Percentiles rank a stretch among this genome's conserved stretches.
Conservation (phyloP, 352 stramenopile species). For the Globisporangium paroecandrum region DNA sequence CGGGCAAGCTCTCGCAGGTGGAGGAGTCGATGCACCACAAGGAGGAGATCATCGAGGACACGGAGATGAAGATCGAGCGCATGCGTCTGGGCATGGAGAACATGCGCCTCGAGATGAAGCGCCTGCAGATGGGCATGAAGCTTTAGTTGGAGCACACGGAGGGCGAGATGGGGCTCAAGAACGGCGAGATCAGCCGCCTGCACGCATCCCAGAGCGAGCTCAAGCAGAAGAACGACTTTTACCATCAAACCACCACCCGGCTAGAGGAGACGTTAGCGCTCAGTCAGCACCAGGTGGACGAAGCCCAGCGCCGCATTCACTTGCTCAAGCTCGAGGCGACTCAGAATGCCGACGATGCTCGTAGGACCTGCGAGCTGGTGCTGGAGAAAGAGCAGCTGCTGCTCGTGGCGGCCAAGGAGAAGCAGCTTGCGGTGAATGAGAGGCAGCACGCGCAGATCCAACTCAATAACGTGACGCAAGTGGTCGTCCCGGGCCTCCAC, state of each 20-base stretch:
- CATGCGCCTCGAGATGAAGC: slow-evolving; percentile 61
- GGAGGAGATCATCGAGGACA: slow-evolving; percentile 56
- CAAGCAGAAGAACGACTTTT: slow-evolving; percentile 55
- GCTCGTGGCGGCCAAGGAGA: slow-evolving; percentile 28
- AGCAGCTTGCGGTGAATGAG: slow-evolving; percentile 29
- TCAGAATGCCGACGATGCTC: slow-evolving; percentile 36
- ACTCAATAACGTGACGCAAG: slow-evolving; percentile 34
- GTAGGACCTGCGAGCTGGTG: slow-evolving; percentile 29
- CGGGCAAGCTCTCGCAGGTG: slow-evolving; percentile 43
- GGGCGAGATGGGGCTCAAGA: slow-evolving; percentile 68
- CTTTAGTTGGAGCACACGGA: slow-evolving; percentile 63
- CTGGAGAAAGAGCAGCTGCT: slow-evolving; percentile 38
- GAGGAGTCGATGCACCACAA: slow-evolving; percentile 68
- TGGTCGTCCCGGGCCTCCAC: slow-evolving; percentile 24
- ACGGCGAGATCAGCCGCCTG: slow-evolving; percentile 60
- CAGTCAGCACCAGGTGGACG: slow-evolving; percentile 42
- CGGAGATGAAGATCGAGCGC: slow-evolving; percentile 60
- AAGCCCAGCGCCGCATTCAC: slow-evolving; percentile 43
- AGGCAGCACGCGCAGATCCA: slow-evolving; percentile 51
- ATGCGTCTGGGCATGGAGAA: slow-evolving; percentile 55
- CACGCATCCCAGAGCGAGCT: slow-evolving; percentile 47
- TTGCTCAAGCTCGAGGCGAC: slow-evolving; percentile 47
- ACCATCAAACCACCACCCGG: slow-evolving; percentile 41
- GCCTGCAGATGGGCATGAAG: slow-evolving; percentile 73
- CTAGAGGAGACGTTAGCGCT: slow-evolving; percentile 38